Percentiles rank a stretch among this genome's conserved stretches.
Evolutionary conservation across 73 alveolate genomes (phyloP).

Genomic region (Tetrahymena borealis): DNA sequence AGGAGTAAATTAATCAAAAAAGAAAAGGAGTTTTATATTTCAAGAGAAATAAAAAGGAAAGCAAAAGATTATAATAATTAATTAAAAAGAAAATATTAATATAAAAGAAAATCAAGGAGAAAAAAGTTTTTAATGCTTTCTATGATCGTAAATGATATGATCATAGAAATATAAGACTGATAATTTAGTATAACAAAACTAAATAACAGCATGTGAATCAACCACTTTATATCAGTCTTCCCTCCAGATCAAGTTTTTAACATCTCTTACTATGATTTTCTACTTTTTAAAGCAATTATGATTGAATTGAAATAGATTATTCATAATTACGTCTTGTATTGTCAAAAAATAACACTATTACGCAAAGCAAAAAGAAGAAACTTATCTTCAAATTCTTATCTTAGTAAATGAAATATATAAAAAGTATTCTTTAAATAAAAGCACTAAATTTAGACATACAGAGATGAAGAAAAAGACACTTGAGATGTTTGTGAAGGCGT

Average conservation of each 20-base stretch:
- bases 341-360: background rate
- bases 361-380: background rate
- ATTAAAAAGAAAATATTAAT: background rate
- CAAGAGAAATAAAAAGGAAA: background rate
- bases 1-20: no score
- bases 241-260: background rate
- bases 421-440: background rate
- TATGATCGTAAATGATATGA: background rate
- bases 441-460: background rate
- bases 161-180: background rate
- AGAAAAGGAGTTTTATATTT: background rate
- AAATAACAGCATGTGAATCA: background rate
- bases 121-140: background rate
- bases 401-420: background rate
- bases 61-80: background rate
- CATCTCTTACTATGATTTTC: background rate
- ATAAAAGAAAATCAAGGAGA: background rate
- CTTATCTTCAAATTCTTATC: background rate
- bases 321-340: background rate
- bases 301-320: background rate
- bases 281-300: background rate
- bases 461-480: background rate
- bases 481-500: conserved; percentile 2
- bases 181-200: background rate
- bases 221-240: background rate